phyloP scores from a whole-genome alignment of 228 moss, liverwort and hornwort genomes.

The Sphagnum magellanicum region DNA sequence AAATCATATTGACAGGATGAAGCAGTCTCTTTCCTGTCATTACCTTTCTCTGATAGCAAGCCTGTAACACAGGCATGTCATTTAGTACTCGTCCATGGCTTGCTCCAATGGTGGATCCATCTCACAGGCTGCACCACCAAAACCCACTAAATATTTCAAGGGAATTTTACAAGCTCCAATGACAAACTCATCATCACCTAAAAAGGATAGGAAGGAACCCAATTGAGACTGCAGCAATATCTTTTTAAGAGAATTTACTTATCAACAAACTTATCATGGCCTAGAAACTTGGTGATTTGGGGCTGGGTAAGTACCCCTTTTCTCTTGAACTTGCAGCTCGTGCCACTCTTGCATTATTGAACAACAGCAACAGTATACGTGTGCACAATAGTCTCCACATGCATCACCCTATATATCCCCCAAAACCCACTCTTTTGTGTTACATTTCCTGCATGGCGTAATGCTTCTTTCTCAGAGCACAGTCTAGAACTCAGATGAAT shows the following conservation, averaged over 20 bases:
- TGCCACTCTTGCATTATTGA: slow-evolving; percentile 86
- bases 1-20: no score
- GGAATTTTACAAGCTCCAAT: background rate
- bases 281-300: background rate
- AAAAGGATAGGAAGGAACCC: no score
- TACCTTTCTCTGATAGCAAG: no score
- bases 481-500: background rate
- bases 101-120: slow-evolving; percentile 50
- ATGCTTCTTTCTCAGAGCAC: background rate
- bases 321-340: slow-evolving; percentile 70
- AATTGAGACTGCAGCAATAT: no score
- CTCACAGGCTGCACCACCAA: slow-evolving; percentile 36
- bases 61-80: no score
- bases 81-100: slow-evolving; percentile 63
- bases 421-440: background rate
- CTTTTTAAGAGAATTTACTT: background rate
- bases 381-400: slow-evolving; percentile 81
- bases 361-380: slow-evolving; percentile 83
- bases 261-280: background rate
- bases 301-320: slow-evolving; percentile 40
- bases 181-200: no score
- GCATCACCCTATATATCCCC: slow-evolving; percentile 52
- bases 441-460: background rate
- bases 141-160: background rate
- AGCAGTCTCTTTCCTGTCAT: no score